Evolutionary conservation across 306 rosid species (phyloP).

Genomic region (Spatholobus suberectus): DNA sequence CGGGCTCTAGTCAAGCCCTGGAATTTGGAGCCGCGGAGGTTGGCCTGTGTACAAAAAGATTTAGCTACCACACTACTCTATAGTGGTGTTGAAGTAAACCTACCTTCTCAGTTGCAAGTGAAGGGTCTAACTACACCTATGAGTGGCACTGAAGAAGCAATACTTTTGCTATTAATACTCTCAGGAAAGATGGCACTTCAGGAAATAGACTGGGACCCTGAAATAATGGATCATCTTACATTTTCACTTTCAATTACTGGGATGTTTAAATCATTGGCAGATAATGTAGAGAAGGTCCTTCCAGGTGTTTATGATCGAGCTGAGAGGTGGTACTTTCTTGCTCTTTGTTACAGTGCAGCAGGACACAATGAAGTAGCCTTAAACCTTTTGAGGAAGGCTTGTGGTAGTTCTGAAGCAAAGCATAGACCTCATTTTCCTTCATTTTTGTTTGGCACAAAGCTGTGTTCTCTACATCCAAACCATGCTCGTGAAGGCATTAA

Average conservation of each 20-base stretch:
- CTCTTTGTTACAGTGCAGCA: conserved; percentile 87
- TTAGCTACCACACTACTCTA: conserved; percentile 81
- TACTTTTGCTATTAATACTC: conserved; percentile 71
- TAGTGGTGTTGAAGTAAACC: conserved; percentile 76
- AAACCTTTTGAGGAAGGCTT: conserved; percentile 76
- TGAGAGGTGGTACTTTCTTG: conserved; percentile 88
- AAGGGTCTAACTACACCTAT: conserved; percentile 61
- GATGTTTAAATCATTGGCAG: conserved; percentile 74
- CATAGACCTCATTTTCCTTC: conserved; percentile 66
- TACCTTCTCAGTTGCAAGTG: conserved; percentile 63
- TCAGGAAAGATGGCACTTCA: conserved; percentile 59
- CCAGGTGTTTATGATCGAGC: conserved; percentile 75
- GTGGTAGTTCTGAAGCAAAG: conserved; percentile 76
- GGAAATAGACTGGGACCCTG: conserved; percentile 82
- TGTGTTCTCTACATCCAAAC: conserved; percentile 68
- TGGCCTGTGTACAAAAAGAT: conserved; percentile 74
- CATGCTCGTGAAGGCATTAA: conserved; percentile 68
- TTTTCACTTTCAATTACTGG: conserved; percentile 83
- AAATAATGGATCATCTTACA: conserved; percentile 76
- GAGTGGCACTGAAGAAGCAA: conserved; percentile 79
- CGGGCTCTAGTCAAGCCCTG: conserved; percentile 78
- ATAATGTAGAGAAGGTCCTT: conserved; percentile 73
- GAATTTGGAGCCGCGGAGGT: conserved; percentile 71
- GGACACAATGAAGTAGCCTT: conserved; percentile 72
- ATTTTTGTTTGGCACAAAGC: conserved; percentile 73